These are phyloP conservation scores for Nigrospora sphaerica DNA, from an alignment of 2,329 filamentous ascomycete genomes.

Conservation along the genomic window DNA sequence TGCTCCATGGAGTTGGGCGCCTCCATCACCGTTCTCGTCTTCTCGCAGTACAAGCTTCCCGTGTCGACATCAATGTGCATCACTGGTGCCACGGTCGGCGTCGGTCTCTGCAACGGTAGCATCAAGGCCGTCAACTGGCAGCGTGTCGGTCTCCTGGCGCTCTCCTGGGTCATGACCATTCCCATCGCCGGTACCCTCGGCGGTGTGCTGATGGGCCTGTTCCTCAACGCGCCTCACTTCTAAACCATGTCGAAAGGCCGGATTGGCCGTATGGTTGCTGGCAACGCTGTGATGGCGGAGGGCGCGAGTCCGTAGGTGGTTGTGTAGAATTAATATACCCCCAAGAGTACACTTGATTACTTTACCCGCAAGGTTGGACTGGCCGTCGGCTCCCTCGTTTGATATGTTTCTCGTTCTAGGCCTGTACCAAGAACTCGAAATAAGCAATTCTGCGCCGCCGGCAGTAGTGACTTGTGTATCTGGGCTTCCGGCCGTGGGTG, in stretches of 20 bases:
- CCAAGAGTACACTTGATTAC: too few species aligned
- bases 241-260: neutral
- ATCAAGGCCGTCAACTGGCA: constrained; percentile 70
- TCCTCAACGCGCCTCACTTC: constrained; percentile 54
- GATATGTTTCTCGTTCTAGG: too few species aligned
- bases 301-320: too few species aligned
- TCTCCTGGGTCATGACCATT: constrained; percentile 62
- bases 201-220: constrained; percentile 40
- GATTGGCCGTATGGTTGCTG: too few species aligned
- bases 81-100: constrained; percentile 70
- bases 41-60: constrained; percentile 68
- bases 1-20: constrained; percentile 77
- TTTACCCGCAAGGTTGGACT: too few species aligned
- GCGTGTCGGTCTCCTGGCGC: constrained; percentile 58
- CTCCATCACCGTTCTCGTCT: constrained; percentile 68
- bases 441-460: too few species aligned
- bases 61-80: constrained; percentile 77
- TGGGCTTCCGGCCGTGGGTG: too few species aligned
- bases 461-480: too few species aligned
- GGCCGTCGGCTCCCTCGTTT: too few species aligned
- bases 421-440: too few species aligned
- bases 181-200: constrained; percentile 53
- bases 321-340: too few species aligned
- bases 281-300: too few species aligned
- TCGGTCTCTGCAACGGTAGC: constrained; percentile 70